Conservation (phyloP, 192 early-diverging fungal genomes). For the Lunasporangiospora selenospora region DNA sequence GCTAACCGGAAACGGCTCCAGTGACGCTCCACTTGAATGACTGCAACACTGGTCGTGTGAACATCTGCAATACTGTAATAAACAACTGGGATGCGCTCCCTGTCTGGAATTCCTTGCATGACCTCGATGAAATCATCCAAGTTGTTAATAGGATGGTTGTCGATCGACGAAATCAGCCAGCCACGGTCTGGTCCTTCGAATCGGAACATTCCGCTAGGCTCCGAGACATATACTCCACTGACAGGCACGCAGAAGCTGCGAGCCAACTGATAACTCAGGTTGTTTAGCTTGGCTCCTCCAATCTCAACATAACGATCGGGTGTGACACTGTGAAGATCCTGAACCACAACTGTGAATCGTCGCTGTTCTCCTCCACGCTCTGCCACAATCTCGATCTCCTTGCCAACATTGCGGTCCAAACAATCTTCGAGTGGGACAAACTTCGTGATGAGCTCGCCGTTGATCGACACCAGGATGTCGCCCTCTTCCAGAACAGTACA, state of each 20-base stretch:
- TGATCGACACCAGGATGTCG: constrained; percentile 75
- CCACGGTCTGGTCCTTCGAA: constrained; percentile 75
- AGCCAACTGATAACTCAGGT: constrained; percentile 78
- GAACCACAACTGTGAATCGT: constrained; percentile 62
- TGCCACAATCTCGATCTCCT: constrained; percentile 61
- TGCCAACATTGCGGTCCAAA: constrained; percentile 71
- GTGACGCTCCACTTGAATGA: constrained; percentile 75
- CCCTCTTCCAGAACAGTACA: constrained; percentile 73
- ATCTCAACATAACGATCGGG: constrained; percentile 87
- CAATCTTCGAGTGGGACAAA: constrained; percentile 81
- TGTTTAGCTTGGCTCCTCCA: constrained; percentile 79
- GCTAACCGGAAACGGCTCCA: constrained; percentile 78
- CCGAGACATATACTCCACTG: constrained; percentile 83
- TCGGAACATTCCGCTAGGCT: constrained; percentile 68
- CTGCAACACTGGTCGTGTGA: constrained; percentile 72
- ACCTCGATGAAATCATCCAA: constrained; percentile 81
- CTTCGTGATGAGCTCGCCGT: constrained; percentile 77
- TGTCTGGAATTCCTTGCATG: constrained; percentile 75
- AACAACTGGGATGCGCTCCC: constrained; percentile 77
- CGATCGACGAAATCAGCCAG: constrained; percentile 80
- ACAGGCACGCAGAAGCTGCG: constrained; percentile 70
- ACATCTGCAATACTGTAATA: constrained; percentile 81
- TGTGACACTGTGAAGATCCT: constrained; percentile 83
- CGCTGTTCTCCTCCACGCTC: constrained; percentile 77
- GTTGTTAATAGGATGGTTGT: constrained; percentile 72